Evolutionary conservation across 1,284 basidiomycete species (phyloP).

Genomic region (Spongiforma sp.): DNA sequence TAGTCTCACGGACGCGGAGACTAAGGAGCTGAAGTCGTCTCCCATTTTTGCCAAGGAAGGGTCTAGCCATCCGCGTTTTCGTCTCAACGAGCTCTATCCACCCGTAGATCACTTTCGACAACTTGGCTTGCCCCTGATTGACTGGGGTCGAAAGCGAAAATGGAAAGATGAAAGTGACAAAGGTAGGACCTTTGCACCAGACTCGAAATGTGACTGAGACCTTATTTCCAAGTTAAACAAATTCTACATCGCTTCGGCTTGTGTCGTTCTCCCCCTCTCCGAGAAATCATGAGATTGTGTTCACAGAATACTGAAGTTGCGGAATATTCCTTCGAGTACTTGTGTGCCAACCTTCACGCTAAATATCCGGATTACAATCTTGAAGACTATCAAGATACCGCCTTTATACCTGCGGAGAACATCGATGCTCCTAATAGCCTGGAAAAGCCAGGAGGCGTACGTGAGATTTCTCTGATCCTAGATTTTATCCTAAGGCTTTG

Average conservation of each 20-base stretch:
- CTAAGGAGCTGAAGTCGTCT: slow-evolving; percentile 65
- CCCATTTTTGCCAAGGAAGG: slow-evolving; percentile 53
- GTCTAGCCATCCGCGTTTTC: slow-evolving; percentile 42
- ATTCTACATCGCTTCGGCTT: slow-evolving; percentile 83
- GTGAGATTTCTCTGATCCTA: neutral
- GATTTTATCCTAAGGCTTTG: neutral
- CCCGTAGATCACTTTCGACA: slow-evolving; percentile 75
- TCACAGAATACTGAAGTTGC: slow-evolving; percentile 50
- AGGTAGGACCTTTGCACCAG: neutral
- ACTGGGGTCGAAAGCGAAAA: slow-evolving; percentile 69
- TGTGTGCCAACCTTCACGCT: slow-evolving; percentile 67
- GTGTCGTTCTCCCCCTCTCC: slow-evolving; percentile 69
- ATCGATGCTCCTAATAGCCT: slow-evolving; percentile 45
- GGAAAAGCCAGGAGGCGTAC: slow-evolving; percentile 73
- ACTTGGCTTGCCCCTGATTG: slow-evolving; percentile 80
- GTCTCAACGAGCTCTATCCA: slow-evolving; percentile 80
- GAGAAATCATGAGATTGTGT: slow-evolving; percentile 70
- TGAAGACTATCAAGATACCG: slow-evolving; percentile 51
- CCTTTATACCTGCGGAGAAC: slow-evolving; percentile 80
- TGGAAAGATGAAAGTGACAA: slow-evolving; percentile 56
- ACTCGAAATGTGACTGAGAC: neutral
- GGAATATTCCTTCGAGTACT: slow-evolving; percentile 69
- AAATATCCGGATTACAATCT: slow-evolving; percentile 69
- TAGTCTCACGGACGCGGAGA: neutral
- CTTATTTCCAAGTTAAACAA: neutral